A percentile compares a stretch with the other conserved stretches of the same genome.
phyloP scores from a whole-genome alignment of 345 rosid genomes.

The Limnanthes douglasii region DNA sequence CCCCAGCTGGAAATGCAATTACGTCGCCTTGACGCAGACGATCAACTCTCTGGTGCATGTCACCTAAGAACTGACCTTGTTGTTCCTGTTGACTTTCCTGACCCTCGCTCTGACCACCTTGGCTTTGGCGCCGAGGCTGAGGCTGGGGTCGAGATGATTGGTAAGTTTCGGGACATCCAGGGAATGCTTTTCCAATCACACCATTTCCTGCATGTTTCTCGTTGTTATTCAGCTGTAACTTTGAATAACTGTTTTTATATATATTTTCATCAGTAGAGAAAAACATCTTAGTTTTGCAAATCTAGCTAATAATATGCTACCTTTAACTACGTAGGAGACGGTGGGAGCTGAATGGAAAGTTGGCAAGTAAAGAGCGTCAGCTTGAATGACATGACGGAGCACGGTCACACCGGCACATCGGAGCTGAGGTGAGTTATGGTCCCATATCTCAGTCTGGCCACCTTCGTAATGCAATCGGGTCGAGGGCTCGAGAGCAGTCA shows the following conservation, averaged over 20 bases:
- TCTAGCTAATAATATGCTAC: conserved; percentile 4
- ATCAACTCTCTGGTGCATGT: conserved; percentile 44
- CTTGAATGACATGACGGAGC: conserved; percentile 23
- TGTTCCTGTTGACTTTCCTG: conserved; percentile 7
- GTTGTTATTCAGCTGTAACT: background rate
- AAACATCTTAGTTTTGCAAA: background rate
- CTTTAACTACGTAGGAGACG: conserved; percentile 29
- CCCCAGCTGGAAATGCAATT: conserved; percentile 34
- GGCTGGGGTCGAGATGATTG: conserved; percentile 20
- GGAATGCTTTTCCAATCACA: conserved; percentile 17
- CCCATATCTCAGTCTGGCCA: conserved; percentile 36
- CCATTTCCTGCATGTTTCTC: conserved; percentile 20
- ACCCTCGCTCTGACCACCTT: conserved; percentile 2
- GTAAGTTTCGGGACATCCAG: conserved; percentile 61
- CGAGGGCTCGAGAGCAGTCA: conserved; percentile 32
- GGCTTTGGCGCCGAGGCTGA: conserved; percentile 1
- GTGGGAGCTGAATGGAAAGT: conserved; percentile 22
- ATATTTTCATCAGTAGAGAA: background rate
- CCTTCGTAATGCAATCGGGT: conserved; percentile 28
- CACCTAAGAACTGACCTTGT: conserved; percentile 14
- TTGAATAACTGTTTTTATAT: too few relatives aligned
- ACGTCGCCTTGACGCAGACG: conserved; percentile 32
- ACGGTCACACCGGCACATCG: conserved; percentile 40
- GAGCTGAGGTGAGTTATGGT: conserved; percentile 35
- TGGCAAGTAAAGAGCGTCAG: conserved; percentile 42